These are phyloP conservation scores for Ophiobolus disseminans DNA, from an alignment of 2,329 filamentous ascomycete species.

Conservation along the genomic window DNA sequence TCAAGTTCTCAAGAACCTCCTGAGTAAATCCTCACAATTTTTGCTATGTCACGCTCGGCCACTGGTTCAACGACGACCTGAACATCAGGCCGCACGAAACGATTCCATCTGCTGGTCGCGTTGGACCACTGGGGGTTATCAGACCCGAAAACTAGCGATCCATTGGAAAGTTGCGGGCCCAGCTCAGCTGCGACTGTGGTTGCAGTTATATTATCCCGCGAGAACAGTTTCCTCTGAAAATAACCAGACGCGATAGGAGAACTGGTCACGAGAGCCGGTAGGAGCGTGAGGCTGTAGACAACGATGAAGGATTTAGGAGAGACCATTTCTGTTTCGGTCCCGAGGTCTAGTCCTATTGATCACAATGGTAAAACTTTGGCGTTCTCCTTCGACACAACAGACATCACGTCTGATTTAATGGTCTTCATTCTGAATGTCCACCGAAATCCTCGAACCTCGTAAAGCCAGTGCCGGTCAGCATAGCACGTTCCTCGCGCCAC, in stretches of 20 bases:
- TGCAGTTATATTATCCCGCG: neutral
- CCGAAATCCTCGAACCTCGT: neutral
- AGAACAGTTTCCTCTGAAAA: constrained; percentile 1
- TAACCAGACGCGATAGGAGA: constrained; percentile 1
- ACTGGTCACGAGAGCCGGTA: neutral
- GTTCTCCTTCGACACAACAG: neutral
- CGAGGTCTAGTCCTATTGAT: neutral
- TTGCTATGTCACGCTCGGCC: neutral
- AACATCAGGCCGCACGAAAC: neutral
- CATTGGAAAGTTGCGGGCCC: neutral
- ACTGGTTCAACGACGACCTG: neutral
- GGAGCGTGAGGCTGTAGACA: neutral
- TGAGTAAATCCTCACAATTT: neutral
- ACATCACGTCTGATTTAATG: neutral
- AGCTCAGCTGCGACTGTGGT: neutral
- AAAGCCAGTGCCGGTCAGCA: neutral
- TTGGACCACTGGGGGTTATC: neutral
- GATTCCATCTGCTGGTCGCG: constrained; percentile 1
- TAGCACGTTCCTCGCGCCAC: constrained; percentile 1
- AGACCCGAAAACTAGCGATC: constrained; percentile 1
- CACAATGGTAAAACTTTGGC: neutral
- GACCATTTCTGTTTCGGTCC: constrained; percentile 1
- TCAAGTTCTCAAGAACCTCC: neutral
- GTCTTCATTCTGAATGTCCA: neutral
- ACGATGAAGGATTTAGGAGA: neutral